Percentiles rank a stretch among this genome's conserved stretches.
Conservation (phyloP, 179 eudicot species). For the Beta lomatogona region DNA sequence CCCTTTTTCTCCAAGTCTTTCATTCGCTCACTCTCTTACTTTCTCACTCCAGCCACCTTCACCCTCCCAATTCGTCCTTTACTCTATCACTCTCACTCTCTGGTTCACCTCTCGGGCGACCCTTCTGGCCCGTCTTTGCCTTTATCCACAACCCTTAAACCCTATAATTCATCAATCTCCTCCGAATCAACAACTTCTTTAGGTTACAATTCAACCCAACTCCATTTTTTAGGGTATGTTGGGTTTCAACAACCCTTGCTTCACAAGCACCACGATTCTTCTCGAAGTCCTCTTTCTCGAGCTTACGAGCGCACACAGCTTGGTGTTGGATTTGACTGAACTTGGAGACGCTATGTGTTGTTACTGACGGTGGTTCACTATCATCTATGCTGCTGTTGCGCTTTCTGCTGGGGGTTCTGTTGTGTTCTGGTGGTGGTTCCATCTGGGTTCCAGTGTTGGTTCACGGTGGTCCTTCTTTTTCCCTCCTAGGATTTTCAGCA, state of each 20-base stretch:
- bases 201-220: conserved; percentile 57
- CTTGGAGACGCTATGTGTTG: conserved; percentile 73
- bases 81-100: too few species aligned
- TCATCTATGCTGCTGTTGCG: too few species aligned
- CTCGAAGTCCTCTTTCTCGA: conserved; percentile 59
- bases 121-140: conserved; percentile 6
- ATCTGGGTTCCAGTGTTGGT: too few species aligned
- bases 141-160: conserved; percentile 41
- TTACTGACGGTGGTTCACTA: too few species aligned
- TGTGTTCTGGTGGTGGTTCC: too few species aligned
- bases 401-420: too few species aligned
- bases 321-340: conserved; percentile 78
- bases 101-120: neutral
- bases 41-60: too few species aligned
- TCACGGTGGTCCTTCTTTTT: too few species aligned
- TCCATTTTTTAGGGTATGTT: conserved; percentile 47
- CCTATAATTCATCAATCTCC: conserved; percentile 70
- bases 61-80: too few species aligned
- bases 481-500: too few species aligned
- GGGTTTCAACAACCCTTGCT: conserved; percentile 67
- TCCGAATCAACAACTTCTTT: conserved; percentile 85
- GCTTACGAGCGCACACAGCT: conserved; percentile 66
- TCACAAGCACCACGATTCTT: conserved; percentile 74
- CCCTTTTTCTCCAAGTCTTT: too few species aligned
- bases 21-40: too few species aligned